Conservation (phyloP, 192 early-diverging fungal species). For the Phycomyces nitens region DNA sequence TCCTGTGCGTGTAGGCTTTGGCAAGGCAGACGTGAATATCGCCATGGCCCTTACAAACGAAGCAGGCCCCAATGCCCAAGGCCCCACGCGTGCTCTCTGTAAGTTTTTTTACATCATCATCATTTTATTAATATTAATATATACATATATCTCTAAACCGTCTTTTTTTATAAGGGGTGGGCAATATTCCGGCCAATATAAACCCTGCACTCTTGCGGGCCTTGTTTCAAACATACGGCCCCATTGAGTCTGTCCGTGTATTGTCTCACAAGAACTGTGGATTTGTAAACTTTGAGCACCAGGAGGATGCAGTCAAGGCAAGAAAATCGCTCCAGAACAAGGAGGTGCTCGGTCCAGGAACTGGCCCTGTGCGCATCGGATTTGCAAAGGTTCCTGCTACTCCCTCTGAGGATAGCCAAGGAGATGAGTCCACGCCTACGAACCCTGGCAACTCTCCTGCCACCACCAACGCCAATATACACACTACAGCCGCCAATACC, state of each 20-base stretch:
- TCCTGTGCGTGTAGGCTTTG: constrained; percentile 78
- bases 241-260: constrained; percentile 91
- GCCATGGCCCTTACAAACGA: constrained; percentile 50
- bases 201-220: constrained; percentile 67
- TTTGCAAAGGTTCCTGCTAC: constrained; percentile 30
- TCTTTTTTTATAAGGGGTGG: constrained; percentile 88
- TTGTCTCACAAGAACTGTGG: constrained; percentile 96
- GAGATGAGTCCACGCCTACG: not conserved
- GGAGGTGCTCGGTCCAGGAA: constrained; percentile 67
- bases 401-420: constrained; percentile 2
- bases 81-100: constrained; percentile 72
- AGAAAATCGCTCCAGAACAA: constrained; percentile 85
- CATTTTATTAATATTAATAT: not conserved
- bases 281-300: constrained; percentile 89
- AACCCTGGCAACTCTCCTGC: not conserved
- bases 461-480: not conserved
- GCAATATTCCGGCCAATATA: constrained; percentile 82
- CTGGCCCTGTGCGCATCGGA: constrained; percentile 63
- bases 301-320: constrained; percentile 88
- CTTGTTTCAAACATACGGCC: constrained; percentile 76
- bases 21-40: constrained; percentile 62
- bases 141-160: not conserved
- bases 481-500: not conserved
- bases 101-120: constrained; percentile 27
- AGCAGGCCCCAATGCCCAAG: constrained; percentile 46